Percentiles rank a stretch among this genome's conserved stretches.
phyloP scores from a whole-genome alignment of 2,329 filamentous ascomycete species.

The Colletotrichum phormii region DNA sequence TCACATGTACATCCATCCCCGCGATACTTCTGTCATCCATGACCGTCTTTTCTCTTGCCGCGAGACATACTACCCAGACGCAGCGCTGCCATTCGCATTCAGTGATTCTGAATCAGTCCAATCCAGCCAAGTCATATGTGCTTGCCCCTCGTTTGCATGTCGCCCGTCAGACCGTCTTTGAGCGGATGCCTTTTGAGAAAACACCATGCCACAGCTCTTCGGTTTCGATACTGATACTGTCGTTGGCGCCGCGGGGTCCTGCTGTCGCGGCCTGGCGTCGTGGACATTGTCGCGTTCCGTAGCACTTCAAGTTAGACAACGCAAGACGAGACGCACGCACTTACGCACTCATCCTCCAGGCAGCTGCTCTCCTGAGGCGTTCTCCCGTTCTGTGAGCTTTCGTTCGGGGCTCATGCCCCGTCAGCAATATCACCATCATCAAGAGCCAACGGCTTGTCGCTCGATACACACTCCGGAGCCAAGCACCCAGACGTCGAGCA shows the following conservation, averaged over 20 bases:
- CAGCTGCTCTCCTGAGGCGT: neutral
- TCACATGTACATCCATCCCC: conserved; percentile 11
- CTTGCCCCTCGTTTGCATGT: neutral
- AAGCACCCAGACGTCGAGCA: neutral
- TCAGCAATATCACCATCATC: conserved; percentile 10
- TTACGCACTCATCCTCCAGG: conserved; percentile 16
- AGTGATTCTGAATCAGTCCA: neutral
- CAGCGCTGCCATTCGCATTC: neutral
- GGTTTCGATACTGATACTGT: neutral
- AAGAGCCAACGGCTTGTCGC: neutral
- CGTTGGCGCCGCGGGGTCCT: neutral
- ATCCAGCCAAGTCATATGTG: neutral
- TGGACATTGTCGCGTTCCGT: conserved; percentile 4
- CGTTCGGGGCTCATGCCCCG: neutral
- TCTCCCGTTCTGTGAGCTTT: neutral
- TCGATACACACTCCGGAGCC: neutral
- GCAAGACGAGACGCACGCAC: conserved; percentile 20
- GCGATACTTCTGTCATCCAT: neutral
- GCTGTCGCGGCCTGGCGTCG: conserved; percentile 9
- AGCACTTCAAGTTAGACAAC: conserved; percentile 12
- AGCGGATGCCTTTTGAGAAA: neutral
- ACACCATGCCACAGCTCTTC: neutral
- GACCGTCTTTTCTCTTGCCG: neutral
- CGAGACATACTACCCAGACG: neutral
- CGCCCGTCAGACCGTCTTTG: neutral